A percentile compares a stretch with the other conserved stretches of the same genome.
Conservation (phyloP, 179 eudicot genomes). For the Silene vulgaris region DNA sequence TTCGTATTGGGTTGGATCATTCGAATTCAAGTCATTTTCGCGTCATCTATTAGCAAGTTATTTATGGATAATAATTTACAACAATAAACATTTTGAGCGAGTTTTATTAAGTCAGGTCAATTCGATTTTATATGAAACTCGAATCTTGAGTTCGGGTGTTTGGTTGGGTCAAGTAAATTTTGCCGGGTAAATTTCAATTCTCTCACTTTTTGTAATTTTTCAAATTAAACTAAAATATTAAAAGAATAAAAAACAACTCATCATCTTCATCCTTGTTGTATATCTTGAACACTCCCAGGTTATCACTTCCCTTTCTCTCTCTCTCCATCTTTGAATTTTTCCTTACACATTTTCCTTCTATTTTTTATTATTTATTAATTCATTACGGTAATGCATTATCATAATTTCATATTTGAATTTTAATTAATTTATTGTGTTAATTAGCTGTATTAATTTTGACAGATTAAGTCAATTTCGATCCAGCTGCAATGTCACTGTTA, state of each 20-base stretch:
- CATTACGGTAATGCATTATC: constrained; percentile 12
- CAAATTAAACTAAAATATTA: neutral
- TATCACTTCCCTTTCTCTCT: constrained; percentile 21
- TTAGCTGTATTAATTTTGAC: neutral
- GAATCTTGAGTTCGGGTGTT: too few relatives aligned
- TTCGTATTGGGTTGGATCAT: too few relatives aligned
- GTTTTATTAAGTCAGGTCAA: too few relatives aligned
- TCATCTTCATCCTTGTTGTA: constrained; percentile 19
- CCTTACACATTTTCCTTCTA: constrained; percentile 5
- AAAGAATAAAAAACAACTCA: constrained; percentile 23
- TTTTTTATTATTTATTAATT: neutral
- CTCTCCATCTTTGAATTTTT: constrained; percentile 22
- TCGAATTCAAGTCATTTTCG: too few relatives aligned
- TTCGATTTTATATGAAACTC: too few relatives aligned
- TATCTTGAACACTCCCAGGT: constrained; percentile 32
- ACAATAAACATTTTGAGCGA: too few relatives aligned
- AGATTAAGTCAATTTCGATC: constrained; percentile 35
- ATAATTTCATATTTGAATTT: neutral
- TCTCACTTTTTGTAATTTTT: neutral
- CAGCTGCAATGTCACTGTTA: constrained; percentile 35
- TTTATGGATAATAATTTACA: too few relatives aligned
- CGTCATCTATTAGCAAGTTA: too few relatives aligned
- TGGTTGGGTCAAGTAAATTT: too few relatives aligned
- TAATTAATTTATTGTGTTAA: neutral
- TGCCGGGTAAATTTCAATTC: constrained; percentile 7